Base-by-base conservation (phyloP, 1,284 basidiomycete species). In the Takashimella koratensis region DNA sequence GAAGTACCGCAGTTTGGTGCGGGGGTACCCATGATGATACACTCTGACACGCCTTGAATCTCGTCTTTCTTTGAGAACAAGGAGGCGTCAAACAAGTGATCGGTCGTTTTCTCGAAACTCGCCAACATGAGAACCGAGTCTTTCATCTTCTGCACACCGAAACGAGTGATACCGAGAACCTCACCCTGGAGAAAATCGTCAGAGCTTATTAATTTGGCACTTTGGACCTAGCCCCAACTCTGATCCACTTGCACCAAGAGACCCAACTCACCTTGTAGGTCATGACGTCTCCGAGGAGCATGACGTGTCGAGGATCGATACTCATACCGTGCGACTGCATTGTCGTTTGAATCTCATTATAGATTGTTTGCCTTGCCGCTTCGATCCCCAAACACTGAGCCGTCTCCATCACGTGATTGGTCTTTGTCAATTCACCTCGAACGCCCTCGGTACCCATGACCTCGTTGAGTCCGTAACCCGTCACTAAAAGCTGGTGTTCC, bases 91-190 rank as follows among this genome's bases (percentile, higher is more conserved):
- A 99, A 99, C 58, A 99, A 78, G 75, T 98, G 96, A 78, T 98
- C 96, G 11, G 96, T 98, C 24, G 96, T 98, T 80, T 98, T 98
- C 77, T 99, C 96, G 75, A 99, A 99, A 26, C 92, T 96, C 10
- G 96, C 96, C 67, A 98, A 80, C 96, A 98, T 99, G 65, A 98
- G 83, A 1, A 98, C 94, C 66, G 92, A 97, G 77, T 99, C 96
- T 78, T 98, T 98, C 92, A 98, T 98, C 79, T 98, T 98, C 22
- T 95, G 92, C n/a, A 99, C 95, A 73, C 96, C 96, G 77, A 98
- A 98, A 21, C 96, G 88, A 8, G 96, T 99, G 75, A 99, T 98
- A 52, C 96, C 96, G 51, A 99, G 79, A 5, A 99, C 93, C 75
- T 98, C 95, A 51, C 96, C 96, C 88, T 91, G 63, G n/a, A 3